Evolutionary conservation across 176 grass and related monocot species (phyloP).

Genomic region (Aechmea fasciata): DNA sequence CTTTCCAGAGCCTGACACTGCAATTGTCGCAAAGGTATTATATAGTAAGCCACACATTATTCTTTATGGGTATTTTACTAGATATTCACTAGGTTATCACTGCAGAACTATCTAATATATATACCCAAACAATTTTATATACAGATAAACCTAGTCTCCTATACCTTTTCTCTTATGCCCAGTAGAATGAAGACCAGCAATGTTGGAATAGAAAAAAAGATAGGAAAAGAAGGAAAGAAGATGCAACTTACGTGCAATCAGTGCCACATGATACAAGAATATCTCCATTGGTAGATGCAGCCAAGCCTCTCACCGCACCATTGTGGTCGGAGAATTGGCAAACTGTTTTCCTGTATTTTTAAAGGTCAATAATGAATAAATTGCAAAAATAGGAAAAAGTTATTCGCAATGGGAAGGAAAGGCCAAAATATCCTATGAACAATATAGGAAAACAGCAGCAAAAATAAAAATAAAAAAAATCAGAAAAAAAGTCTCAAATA

Average conservation of each 20-base stretch:
- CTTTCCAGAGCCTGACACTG: constrained; percentile 87
- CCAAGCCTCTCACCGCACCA: constrained; percentile 63
- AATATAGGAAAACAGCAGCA: background rate
- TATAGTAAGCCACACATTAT: constrained; percentile 13
- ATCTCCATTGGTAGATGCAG: constrained; percentile 81
- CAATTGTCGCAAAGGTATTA: constrained; percentile 11
- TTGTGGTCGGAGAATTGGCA: constrained; percentile 89
- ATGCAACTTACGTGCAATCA: constrained; percentile 75
- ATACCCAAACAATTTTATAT: too few relatives aligned
- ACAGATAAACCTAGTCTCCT: too few relatives aligned
- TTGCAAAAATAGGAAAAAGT: background rate
- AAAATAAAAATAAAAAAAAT: background rate
- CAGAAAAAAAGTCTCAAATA: background rate
- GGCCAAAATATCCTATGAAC: background rate
- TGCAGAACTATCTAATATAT: background rate
- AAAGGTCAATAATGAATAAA: constrained; percentile 13
- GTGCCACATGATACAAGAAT: constrained; percentile 85
- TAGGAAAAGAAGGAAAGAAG: constrained; percentile 10
- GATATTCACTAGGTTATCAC: background rate
- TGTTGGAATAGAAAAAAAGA: background rate
- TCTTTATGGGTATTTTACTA: background rate
- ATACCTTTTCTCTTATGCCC: too few relatives aligned
- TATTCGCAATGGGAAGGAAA: background rate
- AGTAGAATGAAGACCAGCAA: too few relatives aligned
- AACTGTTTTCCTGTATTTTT: constrained; percentile 65